A percentile compares a stretch with the other conserved stretches of the same genome.
Evolutionary conservation across 2,329 filamentous ascomycete genomes (phyloP).

Genomic region (Tolypocladium pustulatum): DNA sequence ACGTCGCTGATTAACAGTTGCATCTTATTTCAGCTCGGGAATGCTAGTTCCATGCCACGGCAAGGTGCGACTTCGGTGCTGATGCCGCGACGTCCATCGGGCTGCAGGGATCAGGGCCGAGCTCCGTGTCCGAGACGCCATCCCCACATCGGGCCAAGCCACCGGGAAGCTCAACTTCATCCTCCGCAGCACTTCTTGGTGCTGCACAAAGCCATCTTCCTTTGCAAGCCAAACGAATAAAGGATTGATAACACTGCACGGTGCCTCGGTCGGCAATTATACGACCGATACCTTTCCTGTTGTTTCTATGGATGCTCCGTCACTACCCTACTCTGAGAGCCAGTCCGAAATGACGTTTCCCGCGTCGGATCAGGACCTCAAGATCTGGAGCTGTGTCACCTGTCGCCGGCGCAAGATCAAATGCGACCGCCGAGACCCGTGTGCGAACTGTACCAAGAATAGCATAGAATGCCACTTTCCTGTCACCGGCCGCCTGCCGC

Average conservation of each 20-base stretch:
- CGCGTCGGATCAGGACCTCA: constrained; percentile 7
- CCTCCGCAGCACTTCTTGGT: background rate
- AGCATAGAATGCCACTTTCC: constrained; percentile 20
- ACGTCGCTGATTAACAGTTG: background rate
- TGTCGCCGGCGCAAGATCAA: constrained; percentile 20
- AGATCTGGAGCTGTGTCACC: constrained; percentile 20
- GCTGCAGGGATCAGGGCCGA: constrained; percentile 11
- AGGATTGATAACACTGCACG: background rate
- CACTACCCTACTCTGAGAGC: background rate
- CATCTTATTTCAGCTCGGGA: background rate
- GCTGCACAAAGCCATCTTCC: too few relatives aligned
- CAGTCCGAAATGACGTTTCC: background rate
- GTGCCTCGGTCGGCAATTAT: background rate
- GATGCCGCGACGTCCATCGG: background rate
- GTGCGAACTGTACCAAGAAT: constrained; percentile 13
- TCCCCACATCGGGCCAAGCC: background rate
- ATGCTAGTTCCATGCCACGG: background rate
- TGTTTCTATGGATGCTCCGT: background rate
- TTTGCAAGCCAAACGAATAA: background rate
- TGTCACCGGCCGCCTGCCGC: constrained; percentile 18
- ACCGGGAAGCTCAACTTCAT: background rate
- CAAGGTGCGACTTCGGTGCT: background rate
- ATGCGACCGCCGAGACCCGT: constrained; percentile 19
- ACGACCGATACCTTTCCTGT: background rate
- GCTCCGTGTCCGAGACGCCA: constrained; percentile 14